Evolutionary conservation across 768 basidiomycete genomes (phyloP).

Genomic region (Chalciporus piperatus): DNA sequence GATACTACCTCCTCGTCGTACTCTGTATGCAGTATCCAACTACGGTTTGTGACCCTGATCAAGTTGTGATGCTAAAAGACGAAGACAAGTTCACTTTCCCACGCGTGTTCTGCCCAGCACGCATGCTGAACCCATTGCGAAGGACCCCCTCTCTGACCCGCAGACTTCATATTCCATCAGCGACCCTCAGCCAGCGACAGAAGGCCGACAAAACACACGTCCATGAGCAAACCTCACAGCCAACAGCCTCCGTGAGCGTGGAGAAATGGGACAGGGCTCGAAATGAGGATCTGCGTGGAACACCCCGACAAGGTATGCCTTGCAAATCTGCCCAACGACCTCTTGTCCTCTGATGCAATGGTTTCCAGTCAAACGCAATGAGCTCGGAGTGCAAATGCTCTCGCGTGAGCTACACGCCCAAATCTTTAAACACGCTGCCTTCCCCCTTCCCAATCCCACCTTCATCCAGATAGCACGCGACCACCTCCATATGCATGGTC

Average conservation of each 20-base stretch:
- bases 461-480: constrained; percentile 75
- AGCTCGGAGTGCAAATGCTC: constrained; percentile 91
- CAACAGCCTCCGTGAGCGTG: background rate
- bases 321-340: background rate
- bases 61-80: too few relatives aligned
- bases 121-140: constrained; percentile 19
- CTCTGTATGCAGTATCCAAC: too few relatives aligned
- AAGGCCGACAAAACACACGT: constrained; percentile 1
- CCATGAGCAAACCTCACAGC: background rate
- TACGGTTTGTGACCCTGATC: too few relatives aligned
- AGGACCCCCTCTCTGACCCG: constrained; percentile 14
- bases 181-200: constrained; percentile 12
- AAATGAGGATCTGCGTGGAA: background rate
- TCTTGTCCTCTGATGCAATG: background rate
- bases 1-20: too few relatives aligned
- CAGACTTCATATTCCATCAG: constrained; percentile 12
- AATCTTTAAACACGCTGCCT: constrained; percentile 69
- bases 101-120: background rate
- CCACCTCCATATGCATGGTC: constrained; percentile 78
- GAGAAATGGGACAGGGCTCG: background rate
- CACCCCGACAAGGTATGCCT: constrained; percentile 10
- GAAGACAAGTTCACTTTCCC: background rate
- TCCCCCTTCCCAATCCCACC: constrained; percentile 56
- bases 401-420: constrained; percentile 78
- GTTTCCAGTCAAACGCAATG: constrained; percentile 65